Evolutionary conservation across 2,329 filamentous ascomycete genomes (phyloP).

Genomic region (Trichoderma endophyticum): DNA sequence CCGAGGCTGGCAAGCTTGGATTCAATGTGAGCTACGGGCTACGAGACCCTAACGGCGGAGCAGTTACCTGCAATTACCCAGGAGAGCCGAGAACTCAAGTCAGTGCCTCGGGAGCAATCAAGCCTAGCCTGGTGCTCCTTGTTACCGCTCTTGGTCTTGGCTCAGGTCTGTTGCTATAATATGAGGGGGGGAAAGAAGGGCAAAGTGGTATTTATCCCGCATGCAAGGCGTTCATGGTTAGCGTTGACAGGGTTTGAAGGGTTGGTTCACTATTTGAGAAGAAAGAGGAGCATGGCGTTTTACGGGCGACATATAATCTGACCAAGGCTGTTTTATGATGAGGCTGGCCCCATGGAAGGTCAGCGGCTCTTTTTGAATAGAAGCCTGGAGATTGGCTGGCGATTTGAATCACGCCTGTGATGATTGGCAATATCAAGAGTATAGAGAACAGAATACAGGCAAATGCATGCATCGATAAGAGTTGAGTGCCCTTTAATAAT

Average conservation of each 20-base stretch:
- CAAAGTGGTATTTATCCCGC: neutral
- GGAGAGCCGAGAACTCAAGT: conserved; percentile 35
- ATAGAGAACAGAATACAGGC: neutral
- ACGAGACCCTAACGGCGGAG: conserved; percentile 24
- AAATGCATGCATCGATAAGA: neutral
- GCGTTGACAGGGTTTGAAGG: neutral
- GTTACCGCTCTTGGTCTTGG: conserved; percentile 14
- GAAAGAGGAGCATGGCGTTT: conserved; percentile 9
- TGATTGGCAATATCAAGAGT: neutral
- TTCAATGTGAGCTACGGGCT: conserved; percentile 38
- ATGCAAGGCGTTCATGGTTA: conserved; percentile 13
- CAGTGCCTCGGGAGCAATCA: conserved; percentile 19
- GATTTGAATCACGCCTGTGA: neutral
- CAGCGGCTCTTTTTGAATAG: neutral
- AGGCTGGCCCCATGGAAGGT: neutral
- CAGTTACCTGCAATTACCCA: conserved; percentile 38
- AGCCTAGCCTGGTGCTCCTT: conserved; percentile 22
- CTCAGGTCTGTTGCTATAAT: conserved; percentile 2
- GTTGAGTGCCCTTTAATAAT: neutral
- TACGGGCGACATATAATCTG: neutral
- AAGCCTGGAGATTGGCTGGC: neutral
- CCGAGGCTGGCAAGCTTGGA: conserved; percentile 39
- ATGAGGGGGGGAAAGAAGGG: neutral
- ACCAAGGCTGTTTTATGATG: neutral
- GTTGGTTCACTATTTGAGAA: neutral